Base-by-base conservation (phyloP, 352 stramenopile species). In the Saprolegnia parasitica region DNA sequence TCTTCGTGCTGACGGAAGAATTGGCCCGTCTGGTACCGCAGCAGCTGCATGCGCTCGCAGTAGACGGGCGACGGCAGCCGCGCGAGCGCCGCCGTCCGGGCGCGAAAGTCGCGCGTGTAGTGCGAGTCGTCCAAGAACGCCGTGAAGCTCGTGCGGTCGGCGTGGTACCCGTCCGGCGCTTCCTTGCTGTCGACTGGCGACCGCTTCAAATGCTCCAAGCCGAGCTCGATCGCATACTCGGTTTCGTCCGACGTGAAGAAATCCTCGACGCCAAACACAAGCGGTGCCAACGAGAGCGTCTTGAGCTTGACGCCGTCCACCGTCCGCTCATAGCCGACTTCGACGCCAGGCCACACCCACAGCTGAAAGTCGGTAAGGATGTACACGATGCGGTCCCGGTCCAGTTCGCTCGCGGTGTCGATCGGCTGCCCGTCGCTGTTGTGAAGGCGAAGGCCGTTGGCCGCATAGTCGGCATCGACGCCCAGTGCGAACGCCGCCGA, bases 1-100 rank as follows among this genome's bases (percentile, higher is more conserved):
- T 72, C 66, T 72, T 66, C 60, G 52, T 72, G 66, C 29, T 72
- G 68, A 39, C 56, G 45, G 46, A 68, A 72, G 58, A 68, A 72
- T 42, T 72, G 66, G n/a, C 66, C 66, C 1, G 66, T 47, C 52
- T 68, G 37, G 37, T 72, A 72, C 8, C 66, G 66, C 32, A 72
- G 29, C 29, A 68, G 26, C 55, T 72, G 66, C 66, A 72, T 66
- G 26, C 66, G 66, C 54, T 72, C 66, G 35, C 47, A 50, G 35
- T 67, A 72, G 13, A 32, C 60, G 8, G 66, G 66, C 18, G 29
- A 58, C 18, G 66, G 66, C 13, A 72, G 58, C 15, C 66, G 45
- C 39, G 60, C 56, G 39, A 72, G 24, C 9, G 9, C n/a, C 1
- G 66, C 42, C 46, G 56, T 68, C 4, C 66, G 66, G 9, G 21